These are phyloP conservation scores for Myxozyma vanderwaltii DNA, from an alignment of 805 yeast genomes.

Conservation along the genomic window DNA sequence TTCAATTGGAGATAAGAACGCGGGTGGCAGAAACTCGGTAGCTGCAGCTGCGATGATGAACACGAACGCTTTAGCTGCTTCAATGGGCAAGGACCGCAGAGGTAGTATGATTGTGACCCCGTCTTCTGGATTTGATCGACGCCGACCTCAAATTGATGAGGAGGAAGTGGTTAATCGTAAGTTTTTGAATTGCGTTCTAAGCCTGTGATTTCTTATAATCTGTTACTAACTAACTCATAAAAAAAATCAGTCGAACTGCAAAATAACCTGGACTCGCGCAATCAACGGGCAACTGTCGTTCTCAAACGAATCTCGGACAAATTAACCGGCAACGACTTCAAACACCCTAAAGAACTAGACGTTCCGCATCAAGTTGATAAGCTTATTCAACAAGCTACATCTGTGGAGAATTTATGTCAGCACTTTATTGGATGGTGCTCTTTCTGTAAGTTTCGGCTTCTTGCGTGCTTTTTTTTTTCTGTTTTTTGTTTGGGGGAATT, in stretches of 20 bases:
- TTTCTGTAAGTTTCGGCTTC: conserved; percentile 55
- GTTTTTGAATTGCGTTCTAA: background rate
- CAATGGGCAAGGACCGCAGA: conserved; percentile 51
- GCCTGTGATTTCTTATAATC: too few relatives aligned
- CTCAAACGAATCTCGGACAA: conserved; percentile 88
- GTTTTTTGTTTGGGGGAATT: too few relatives aligned
- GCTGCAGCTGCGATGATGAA: conserved; percentile 10
- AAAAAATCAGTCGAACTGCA: conserved; percentile 55
- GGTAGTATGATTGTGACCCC: conserved; percentile 17
- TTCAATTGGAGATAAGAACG: background rate
- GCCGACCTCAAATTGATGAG: conserved; percentile 55
- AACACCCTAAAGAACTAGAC: conserved; percentile 65
- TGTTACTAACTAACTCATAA: too few relatives aligned
- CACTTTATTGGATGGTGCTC: conserved; percentile 99
- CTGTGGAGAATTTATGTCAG: conserved; percentile 92
- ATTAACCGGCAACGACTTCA: conserved; percentile 90
- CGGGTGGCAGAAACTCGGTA: background rate
- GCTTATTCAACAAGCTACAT: conserved; percentile 92
- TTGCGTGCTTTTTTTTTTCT: too few relatives aligned
- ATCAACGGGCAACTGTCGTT: conserved; percentile 88
- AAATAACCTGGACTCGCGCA: conserved; percentile 66
- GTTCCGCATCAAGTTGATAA: conserved; percentile 91
- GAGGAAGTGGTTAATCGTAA: conserved; percentile 62
- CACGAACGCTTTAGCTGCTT: conserved; percentile 1
- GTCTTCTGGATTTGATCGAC: conserved; percentile 27